These are phyloP conservation scores for Microglena sp. DNA, from an alignment of 139 green algal genomes.

Conservation along the genomic window DNA sequence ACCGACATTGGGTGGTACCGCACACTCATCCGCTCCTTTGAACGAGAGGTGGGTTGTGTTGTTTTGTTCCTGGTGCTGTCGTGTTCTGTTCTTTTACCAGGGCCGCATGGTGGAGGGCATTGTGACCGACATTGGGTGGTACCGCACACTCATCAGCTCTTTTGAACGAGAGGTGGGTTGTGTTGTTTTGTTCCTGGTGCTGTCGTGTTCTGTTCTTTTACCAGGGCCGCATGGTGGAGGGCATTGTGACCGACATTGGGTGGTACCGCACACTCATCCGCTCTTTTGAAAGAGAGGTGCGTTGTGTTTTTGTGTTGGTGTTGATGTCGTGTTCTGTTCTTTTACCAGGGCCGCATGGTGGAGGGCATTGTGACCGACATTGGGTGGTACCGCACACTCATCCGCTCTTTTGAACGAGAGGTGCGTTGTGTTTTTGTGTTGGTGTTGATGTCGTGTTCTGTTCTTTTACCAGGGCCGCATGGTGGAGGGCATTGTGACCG, in stretches of 20 bases:
- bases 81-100: too few species aligned
- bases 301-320: too few species aligned
- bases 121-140: constrained; percentile 87
- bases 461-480: constrained; percentile 26
- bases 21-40: constrained; percentile 66
- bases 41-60: constrained; percentile 56
- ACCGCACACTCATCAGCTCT: constrained; percentile 61
- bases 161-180: constrained; percentile 68
- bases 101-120: constrained; percentile 68
- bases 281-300: constrained; percentile 69
- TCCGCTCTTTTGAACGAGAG: constrained; percentile 70
- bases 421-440: too few species aligned
- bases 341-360: constrained; percentile 42
- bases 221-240: constrained; percentile 59
- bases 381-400: too few species aligned
- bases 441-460: too few species aligned
- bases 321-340: too few species aligned
- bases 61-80: too few species aligned
- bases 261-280: too few species aligned
- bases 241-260: constrained; percentile 84
- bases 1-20: constrained; percentile 88
- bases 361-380: constrained; percentile 88
- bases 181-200: too few species aligned
- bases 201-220: too few species aligned
- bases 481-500: constrained; percentile 86